Evolutionary conservation across 768 basidiomycete species (phyloP), one percentile per base, ranked within the genome.

Genomic region (Mycena rosella): DNA sequence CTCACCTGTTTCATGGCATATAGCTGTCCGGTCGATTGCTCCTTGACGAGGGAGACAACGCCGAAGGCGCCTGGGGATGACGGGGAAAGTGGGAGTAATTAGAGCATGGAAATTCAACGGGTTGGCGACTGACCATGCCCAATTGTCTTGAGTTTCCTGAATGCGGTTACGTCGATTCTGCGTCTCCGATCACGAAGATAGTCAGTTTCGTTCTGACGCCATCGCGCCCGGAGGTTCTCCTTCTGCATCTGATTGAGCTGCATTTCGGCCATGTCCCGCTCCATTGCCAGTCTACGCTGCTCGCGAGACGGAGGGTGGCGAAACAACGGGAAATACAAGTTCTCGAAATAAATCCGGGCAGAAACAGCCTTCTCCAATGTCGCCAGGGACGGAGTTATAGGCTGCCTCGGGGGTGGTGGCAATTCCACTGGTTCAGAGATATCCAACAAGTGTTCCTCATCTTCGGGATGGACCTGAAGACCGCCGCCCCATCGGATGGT

Each of bases 1-100:
- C 70, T 78, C 76, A 94, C 93, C 91, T 98, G 94, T 79, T 98
- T 99, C 95, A 99, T 98, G 60, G 96, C 96, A 75, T 90, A 98
- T 51, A 98, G 83, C 67, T 89, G 87, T 20, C 94, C 93, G 5
- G 90, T 88, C 27, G 87, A 84, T 73, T 87, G 88, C 80, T 98
- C 96, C 78, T 85, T 89, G 42, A 98, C 97, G 55, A 99, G 88
- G 13, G 91, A 93, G 20, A 99, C 97, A 49, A 98, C 96, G 0
- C 96, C 97, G 80, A 99, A 98, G 13, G 96, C 96, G 73, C 95
- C 95, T 92, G 78, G 66, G 66, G 60, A 72, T 70, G 73, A 67
- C 60, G 67, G 60, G 64, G 44, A 57, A 58, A 53, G 77, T 63
- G 73, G 52, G 56, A 70, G 53, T 26, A 54, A 58, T 63, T 32